Conservation (phyloP, 1,284 basidiomycete species). For the Phylloporus sp. region DNA sequence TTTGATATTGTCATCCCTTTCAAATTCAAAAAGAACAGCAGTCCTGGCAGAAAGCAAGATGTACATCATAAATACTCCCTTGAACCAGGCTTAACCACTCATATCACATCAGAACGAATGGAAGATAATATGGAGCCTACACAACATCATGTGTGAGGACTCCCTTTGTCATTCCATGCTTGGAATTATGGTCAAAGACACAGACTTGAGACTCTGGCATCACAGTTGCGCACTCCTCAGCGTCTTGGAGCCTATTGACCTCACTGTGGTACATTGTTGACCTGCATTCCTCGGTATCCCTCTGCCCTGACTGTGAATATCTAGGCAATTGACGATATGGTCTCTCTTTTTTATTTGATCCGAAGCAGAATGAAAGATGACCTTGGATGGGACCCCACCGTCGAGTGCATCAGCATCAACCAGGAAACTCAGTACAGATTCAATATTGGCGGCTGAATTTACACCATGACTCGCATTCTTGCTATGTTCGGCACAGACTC, state of each 20-base stretch:
- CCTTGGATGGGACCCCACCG: constrained; percentile 2
- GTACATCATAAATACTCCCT: not conserved
- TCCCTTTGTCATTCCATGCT: not conserved
- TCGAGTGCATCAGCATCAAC: not conserved
- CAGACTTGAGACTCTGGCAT: constrained; percentile 14
- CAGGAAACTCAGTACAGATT: constrained; percentile 12
- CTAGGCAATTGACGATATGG: not conserved
- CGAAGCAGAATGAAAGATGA: not conserved
- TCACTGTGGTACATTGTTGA: not conserved
- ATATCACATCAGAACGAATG: constrained; percentile 11
- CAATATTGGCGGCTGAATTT: not conserved
- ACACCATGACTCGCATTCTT: not conserved
- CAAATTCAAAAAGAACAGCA: constrained; percentile 1
- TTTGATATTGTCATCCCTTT: constrained; percentile 14
- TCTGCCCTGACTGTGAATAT: not conserved
- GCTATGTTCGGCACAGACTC: constrained; percentile 11
- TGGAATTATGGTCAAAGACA: constrained; percentile 8
- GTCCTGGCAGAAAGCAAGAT: not conserved
- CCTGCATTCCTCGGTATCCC: not conserved
- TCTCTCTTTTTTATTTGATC: constrained; percentile 11
- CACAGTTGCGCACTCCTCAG: constrained; percentile 4
- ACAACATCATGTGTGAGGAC: constrained; percentile 20
- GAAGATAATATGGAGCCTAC: constrained; percentile 19
- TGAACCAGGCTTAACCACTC: not conserved
- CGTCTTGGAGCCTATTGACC: constrained; percentile 1